Percentiles rank a stretch among this genome's conserved stretches.
phyloP scores from a whole-genome alignment of 306 rosid genomes.

The Psophocarpus tetragonolobus region DNA sequence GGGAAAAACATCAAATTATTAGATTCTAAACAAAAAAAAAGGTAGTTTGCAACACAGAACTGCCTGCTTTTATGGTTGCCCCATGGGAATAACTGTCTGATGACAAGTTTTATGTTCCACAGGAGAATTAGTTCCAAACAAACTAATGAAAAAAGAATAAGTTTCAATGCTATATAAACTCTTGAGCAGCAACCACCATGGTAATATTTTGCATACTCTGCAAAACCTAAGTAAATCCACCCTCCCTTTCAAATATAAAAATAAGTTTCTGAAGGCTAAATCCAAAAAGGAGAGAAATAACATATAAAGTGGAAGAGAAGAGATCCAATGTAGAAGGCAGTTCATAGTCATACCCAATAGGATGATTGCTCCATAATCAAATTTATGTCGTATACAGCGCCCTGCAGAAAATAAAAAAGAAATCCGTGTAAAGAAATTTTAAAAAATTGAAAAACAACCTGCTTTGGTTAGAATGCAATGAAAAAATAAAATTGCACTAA shows the following conservation, averaged over 20 bases:
- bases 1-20: background rate
- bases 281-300: constrained; percentile 4
- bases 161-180: background rate
- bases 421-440: background rate
- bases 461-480: background rate
- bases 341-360: constrained; percentile 60
- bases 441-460: background rate
- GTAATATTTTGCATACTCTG: background rate
- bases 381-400: constrained; percentile 88
- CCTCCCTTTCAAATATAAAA: background rate
- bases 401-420: constrained; percentile 53
- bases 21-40: constrained; percentile 22
- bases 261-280: constrained; percentile 6
- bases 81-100: background rate
- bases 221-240: constrained; percentile 22
- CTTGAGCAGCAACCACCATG: background rate
- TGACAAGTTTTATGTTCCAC: background rate
- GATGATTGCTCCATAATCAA: constrained; percentile 92
- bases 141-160: constrained; percentile 9
- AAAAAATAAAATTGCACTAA: background rate
- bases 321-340: constrained; percentile 25
- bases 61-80: constrained; percentile 14
- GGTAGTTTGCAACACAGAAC: constrained; percentile 12
- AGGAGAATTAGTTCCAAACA: constrained; percentile 15
- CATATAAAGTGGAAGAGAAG: background rate